These are phyloP conservation scores for Cerrena zonata DNA, from an alignment of 1,284 basidiomycete species.

Conservation along the genomic window DNA sequence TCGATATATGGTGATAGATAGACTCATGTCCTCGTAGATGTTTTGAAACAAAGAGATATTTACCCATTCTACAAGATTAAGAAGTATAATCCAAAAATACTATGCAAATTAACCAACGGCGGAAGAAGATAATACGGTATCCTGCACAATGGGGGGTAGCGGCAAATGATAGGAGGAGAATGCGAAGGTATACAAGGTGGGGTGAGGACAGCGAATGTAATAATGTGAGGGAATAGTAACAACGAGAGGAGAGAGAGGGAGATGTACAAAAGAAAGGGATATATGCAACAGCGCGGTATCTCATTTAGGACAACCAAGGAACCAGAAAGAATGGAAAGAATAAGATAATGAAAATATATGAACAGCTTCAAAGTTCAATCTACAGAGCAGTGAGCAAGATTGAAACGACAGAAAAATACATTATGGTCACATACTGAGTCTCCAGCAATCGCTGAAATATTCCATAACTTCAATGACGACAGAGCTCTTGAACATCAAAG, in stretches of 20 bases:
- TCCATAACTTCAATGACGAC: slow-evolving; percentile 89
- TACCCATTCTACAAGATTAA: slow-evolving; percentile 8
- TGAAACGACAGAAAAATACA: background rate
- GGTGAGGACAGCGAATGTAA: slow-evolving; percentile 1
- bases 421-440: slow-evolving; percentile 28
- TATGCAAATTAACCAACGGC: slow-evolving; percentile 3
- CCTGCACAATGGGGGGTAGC: slow-evolving; percentile 4
- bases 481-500: slow-evolving; percentile 83
- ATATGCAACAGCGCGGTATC: slow-evolving; percentile 28
- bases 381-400: background rate
- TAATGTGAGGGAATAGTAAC: slow-evolving; percentile 7
- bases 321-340: slow-evolving; percentile 12
- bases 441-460: slow-evolving; percentile 57
- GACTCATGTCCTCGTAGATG: no score
- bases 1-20: no score
- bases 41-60: background rate
- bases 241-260: slow-evolving; percentile 5
- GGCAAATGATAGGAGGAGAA: background rate
- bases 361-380: slow-evolving; percentile 19
- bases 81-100: slow-evolving; percentile 2
- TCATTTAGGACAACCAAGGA: slow-evolving; percentile 28
- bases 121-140: slow-evolving; percentile 7
- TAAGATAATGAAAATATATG: slow-evolving; percentile 10
- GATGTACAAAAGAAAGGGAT: slow-evolving; percentile 15
- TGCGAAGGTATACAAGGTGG: slow-evolving; percentile 5